These are phyloP conservation scores for Amaranthus cruentus DNA, from an alignment of 148 eudicot genomes.

Conservation along the genomic window DNA sequence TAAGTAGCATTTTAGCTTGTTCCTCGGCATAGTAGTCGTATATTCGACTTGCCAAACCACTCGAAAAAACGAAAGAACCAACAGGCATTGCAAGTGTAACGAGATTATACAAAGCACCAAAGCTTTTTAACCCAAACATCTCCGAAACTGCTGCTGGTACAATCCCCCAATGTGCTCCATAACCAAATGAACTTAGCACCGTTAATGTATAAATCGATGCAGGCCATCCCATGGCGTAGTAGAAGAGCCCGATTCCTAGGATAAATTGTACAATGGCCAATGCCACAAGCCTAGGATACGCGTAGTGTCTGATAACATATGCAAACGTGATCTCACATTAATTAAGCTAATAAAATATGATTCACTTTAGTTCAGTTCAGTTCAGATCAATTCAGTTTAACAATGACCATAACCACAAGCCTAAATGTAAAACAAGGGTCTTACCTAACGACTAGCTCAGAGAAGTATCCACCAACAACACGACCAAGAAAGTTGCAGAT, in stretches of 20 bases:
- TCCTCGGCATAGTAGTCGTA: constrained; percentile 53
- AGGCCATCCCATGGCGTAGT: constrained; percentile 49
- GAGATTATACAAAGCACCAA: constrained; percentile 52
- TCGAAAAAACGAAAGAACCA: constrained; percentile 50
- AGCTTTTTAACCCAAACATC: constrained; percentile 56
- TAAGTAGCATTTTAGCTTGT: constrained; percentile 22
- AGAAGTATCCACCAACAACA: constrained; percentile 69
- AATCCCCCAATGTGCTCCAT: constrained; percentile 67
- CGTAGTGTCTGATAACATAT: constrained; percentile 36
- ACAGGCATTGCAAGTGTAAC: constrained; percentile 43
- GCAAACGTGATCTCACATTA: not conserved
- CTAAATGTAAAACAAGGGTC: not conserved
- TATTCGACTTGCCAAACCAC: constrained; percentile 50
- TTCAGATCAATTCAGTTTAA: not conserved
- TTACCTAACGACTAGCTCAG: constrained; percentile 53
- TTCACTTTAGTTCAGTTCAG: not conserved
- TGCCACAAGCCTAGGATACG: constrained; percentile 56
- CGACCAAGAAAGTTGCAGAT: constrained; percentile 71
- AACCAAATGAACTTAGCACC: constrained; percentile 43
- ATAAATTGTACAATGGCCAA: constrained; percentile 53
- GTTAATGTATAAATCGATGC: constrained; percentile 48
- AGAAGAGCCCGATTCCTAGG: constrained; percentile 51
- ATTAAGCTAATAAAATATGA: too few species aligned
- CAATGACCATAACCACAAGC: too few species aligned
- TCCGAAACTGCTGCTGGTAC: constrained; percentile 60